Conservation (phyloP, 2,329 filamentous ascomycete species). For the Paracorniculantispora psalliotae region DNA sequence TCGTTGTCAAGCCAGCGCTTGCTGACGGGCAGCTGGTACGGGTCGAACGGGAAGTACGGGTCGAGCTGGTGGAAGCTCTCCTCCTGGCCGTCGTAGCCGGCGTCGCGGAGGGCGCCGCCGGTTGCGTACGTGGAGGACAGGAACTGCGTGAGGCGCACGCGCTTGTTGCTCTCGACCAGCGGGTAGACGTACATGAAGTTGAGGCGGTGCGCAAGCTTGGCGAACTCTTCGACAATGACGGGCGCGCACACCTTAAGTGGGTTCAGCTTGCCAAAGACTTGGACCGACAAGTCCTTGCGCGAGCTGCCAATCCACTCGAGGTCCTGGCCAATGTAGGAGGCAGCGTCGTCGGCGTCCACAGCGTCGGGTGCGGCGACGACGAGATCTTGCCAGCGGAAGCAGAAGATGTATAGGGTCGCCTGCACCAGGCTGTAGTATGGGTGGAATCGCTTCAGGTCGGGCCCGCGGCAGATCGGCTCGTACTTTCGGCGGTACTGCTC, state of each 20-base stretch:
- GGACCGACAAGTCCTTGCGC: constrained; percentile 67
- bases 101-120: constrained; percentile 50
- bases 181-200: constrained; percentile 86
- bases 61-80: constrained; percentile 83
- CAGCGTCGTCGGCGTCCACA: constrained; percentile 57
- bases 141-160: constrained; percentile 71
- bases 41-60: constrained; percentile 95
- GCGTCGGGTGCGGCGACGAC: constrained; percentile 57
- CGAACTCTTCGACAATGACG: constrained; percentile 85
- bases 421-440: constrained; percentile 87
- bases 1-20: constrained; percentile 82
- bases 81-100: constrained; percentile 47
- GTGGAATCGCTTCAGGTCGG: constrained; percentile 77
- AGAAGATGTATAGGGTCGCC: constrained; percentile 89
- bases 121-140: constrained; percentile 52
- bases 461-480: constrained; percentile 71
- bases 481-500: constrained; percentile 68
- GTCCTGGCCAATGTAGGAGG: constrained; percentile 62
- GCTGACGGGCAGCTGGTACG: constrained; percentile 84
- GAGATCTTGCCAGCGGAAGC: constrained; percentile 94
- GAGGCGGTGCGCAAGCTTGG: constrained; percentile 78
- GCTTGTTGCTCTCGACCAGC: constrained; percentile 87
- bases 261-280: constrained; percentile 86
- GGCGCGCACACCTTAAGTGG: constrained; percentile 93
- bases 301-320: constrained; percentile 73